Conservation (phyloP, 1,284 basidiomycete species). For the Pascua guehoae region DNA sequence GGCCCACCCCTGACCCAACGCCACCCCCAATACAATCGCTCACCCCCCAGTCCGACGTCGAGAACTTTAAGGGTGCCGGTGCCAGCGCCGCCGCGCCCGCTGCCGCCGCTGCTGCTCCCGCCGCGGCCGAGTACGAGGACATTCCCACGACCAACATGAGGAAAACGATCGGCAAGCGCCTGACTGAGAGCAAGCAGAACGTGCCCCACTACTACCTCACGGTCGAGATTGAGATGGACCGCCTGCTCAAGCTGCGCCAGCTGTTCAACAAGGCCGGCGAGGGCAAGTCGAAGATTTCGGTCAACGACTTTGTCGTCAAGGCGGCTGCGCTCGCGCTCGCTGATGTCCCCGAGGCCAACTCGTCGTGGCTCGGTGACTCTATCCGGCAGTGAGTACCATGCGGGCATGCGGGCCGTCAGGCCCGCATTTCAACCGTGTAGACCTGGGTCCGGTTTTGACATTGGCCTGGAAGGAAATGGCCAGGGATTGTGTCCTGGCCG, state of each 20-base stretch:
- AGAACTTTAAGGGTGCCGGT: slow-evolving; percentile 70
- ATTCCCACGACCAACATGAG: slow-evolving; percentile 94
- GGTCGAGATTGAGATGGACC: slow-evolving; percentile 89
- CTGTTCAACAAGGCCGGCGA: slow-evolving; percentile 89
- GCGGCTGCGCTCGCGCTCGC: slow-evolving; percentile 83
- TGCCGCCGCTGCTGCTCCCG: slow-evolving; percentile 44
- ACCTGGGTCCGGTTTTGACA: background rate
- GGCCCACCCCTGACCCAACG: background rate
- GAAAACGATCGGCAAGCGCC: slow-evolving; percentile 81
- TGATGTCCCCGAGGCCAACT: slow-evolving; percentile 97
- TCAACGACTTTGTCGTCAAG: slow-evolving; percentile 99
- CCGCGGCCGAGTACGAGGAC: slow-evolving; percentile 74
- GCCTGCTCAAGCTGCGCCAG: slow-evolving; percentile 86
- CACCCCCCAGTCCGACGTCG: slow-evolving; percentile 62
- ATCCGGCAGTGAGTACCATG: slow-evolving; percentile 91
- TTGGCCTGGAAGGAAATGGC: no score
- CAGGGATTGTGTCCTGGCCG: no score
- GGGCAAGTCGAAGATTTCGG: slow-evolving; percentile 79
- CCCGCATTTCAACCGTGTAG: background rate
- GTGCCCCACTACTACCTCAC: slow-evolving; percentile 98
- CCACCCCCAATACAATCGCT: background rate
- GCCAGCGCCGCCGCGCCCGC: slow-evolving; percentile 50
- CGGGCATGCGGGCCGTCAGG: background rate
- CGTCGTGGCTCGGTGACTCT: slow-evolving; percentile 93
- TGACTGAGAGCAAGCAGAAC: slow-evolving; percentile 89